These are phyloP conservation scores for Sarocladium brachiariae DNA, from an alignment of 2,329 filamentous ascomycete species.

Conservation along the genomic window DNA sequence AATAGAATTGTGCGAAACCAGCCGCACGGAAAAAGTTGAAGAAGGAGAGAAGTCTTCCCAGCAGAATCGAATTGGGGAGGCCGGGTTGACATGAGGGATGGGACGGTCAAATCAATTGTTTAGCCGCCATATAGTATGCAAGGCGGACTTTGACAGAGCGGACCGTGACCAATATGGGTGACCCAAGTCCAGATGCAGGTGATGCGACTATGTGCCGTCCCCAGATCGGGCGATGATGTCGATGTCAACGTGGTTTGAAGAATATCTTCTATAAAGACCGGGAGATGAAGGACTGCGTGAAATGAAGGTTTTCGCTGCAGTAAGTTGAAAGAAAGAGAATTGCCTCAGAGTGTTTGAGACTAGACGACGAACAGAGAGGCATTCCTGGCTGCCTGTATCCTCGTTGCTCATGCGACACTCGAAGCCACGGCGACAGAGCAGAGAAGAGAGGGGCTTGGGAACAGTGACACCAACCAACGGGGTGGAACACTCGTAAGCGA, in stretches of 20 bases:
- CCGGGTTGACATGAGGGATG: constrained; percentile 33
- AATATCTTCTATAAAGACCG: neutral
- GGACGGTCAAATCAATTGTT: constrained; percentile 1
- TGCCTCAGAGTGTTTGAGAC: constrained; percentile 6
- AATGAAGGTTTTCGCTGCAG: constrained; percentile 10
- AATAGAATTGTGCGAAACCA: constrained; percentile 28
- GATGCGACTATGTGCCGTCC: constrained; percentile 3
- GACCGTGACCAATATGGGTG: constrained; percentile 1
- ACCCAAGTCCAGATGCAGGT: constrained; percentile 3
- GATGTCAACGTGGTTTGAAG: neutral
- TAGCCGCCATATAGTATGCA: constrained; percentile 9
- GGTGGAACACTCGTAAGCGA: constrained; percentile 1
- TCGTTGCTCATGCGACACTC: neutral
- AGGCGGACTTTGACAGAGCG: constrained; percentile 4
- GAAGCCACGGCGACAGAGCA: neutral
- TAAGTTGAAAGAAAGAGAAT: constrained; percentile 6
- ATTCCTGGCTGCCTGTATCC: constrained; percentile 2
- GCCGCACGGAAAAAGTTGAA: constrained; percentile 25
- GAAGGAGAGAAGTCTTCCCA: constrained; percentile 8
- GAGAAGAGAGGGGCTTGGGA: neutral
- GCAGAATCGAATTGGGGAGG: constrained; percentile 3
- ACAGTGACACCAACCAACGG: neutral
- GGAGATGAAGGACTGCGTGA: constrained; percentile 8
- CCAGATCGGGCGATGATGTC: neutral
- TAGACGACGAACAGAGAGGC: neutral